phyloP scores from a whole-genome alignment of 192 early-diverging fungal genomes.

The Backusella tarrabulga region DNA sequence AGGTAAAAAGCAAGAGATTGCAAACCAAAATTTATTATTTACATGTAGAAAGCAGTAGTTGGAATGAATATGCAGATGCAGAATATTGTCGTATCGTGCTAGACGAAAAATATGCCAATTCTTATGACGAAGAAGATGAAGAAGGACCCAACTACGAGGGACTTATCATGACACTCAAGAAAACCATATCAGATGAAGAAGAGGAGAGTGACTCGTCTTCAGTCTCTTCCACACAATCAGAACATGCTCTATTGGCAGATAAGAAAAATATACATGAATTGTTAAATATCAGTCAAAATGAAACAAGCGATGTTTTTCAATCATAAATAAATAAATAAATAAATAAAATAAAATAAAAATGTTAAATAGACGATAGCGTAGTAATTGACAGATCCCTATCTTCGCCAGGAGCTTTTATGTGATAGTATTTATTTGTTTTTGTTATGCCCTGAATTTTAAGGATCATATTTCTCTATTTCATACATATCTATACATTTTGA shows the following conservation, averaged over 20 bases:
- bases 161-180: neutral
- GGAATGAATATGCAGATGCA: constrained; percentile 14
- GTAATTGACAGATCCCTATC: neutral
- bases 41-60: neutral
- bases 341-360: neutral
- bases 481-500: no score
- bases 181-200: neutral
- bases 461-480: neutral
- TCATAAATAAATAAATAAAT: neutral
- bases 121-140: constrained; percentile 1
- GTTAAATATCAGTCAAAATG: neutral
- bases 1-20: neutral
- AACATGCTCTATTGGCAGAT: neutral
- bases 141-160: neutral
- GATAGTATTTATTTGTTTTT: neutral
- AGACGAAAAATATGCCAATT: constrained; percentile 7
- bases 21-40: neutral
- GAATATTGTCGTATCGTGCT: constrained; percentile 10
- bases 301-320: neutral
- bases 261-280: neutral
- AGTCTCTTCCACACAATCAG: neutral
- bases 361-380: neutral
- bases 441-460: neutral
- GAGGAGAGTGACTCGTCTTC: constrained; percentile 6
- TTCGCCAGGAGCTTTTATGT: neutral